phyloP scores from a whole-genome alignment of 2,329 filamentous ascomycete species.

The Anthostomella pinea region DNA sequence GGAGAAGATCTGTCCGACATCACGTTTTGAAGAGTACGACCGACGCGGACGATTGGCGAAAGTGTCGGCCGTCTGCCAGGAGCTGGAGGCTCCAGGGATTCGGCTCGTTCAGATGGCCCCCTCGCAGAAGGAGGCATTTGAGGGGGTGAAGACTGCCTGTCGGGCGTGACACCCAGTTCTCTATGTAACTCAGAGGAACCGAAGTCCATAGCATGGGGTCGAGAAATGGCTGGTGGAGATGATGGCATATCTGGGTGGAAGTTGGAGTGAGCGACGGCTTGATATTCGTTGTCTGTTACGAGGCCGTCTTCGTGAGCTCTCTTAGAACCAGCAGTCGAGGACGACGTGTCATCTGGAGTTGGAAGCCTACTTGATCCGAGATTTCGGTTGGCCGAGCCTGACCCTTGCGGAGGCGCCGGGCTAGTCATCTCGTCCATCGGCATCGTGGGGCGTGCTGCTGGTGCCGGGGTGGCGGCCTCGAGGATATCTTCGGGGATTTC shows the following conservation, averaged over 20 bases:
- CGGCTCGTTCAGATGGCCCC: slow-evolving; percentile 14
- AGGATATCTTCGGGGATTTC: slow-evolving; percentile 53
- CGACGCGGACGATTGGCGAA: slow-evolving; percentile 58
- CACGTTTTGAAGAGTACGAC: slow-evolving; percentile 54
- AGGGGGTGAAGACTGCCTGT: slow-evolving; percentile 19
- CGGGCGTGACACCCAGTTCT: slow-evolving; percentile 21
- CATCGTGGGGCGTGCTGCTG: slow-evolving; percentile 16
- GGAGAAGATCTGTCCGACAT: slow-evolving; percentile 59
- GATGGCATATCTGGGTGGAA: slow-evolving; percentile 30
- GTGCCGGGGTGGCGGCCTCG: slow-evolving; percentile 46
- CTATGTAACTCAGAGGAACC: slow-evolving; percentile 20
- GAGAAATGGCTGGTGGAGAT: slow-evolving; percentile 32
- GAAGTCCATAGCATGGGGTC: slow-evolving; percentile 24
- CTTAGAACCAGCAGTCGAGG: slow-evolving; percentile 35
- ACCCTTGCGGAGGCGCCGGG: slow-evolving; percentile 10
- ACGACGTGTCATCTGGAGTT: slow-evolving; percentile 50
- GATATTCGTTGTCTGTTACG: slow-evolving; percentile 7
- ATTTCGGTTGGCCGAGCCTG: slow-evolving; percentile 29
- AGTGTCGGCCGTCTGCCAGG: slow-evolving; percentile 33
- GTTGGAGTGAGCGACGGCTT: slow-evolving; percentile 10
- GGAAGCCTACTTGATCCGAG: slow-evolving; percentile 42
- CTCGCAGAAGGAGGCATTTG: slow-evolving; percentile 17
- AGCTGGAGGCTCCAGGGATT: slow-evolving; percentile 21
- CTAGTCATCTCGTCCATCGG: slow-evolving; percentile 7
- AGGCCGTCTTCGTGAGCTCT: slow-evolving; percentile 24